phyloP scores from a whole-genome alignment of 352 stramenopile genomes.

The Phytopythium montanum region DNA sequence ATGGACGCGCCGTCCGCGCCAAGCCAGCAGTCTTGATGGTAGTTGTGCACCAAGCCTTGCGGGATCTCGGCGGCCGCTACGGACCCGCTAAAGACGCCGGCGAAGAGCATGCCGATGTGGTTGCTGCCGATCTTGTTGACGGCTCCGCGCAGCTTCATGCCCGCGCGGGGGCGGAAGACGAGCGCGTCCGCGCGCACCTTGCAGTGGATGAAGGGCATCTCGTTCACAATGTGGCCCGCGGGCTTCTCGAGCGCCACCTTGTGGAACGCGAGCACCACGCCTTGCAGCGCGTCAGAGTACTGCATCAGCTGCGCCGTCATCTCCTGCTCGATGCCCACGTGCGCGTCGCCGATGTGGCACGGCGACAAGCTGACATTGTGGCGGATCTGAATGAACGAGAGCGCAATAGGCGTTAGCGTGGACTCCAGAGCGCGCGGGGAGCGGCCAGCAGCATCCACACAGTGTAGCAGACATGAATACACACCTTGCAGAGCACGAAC shows the following conservation, averaged over 20 bases:
- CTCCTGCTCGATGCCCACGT: slow-evolving; percentile 70
- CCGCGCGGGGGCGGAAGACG: slow-evolving; percentile 63
- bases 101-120: slow-evolving; percentile 82
- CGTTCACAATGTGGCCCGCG: slow-evolving; percentile 73
- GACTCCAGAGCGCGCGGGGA: neutral
- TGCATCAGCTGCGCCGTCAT: slow-evolving; percentile 73
- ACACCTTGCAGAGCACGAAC: slow-evolving; percentile 60
- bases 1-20: slow-evolving; percentile 53
- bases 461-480: neutral
- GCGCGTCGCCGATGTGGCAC: slow-evolving; percentile 63
- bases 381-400: slow-evolving; percentile 26
- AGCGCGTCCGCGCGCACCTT: slow-evolving; percentile 68
- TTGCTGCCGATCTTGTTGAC: slow-evolving; percentile 88
- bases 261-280: slow-evolving; percentile 73
- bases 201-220: slow-evolving; percentile 83
- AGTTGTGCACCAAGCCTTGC: slow-evolving; percentile 79
- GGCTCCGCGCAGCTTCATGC: slow-evolving; percentile 56
- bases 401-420: neutral
- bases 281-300: slow-evolving; percentile 70
- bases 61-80: slow-evolving; percentile 70
- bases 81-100: slow-evolving; percentile 81
- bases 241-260: slow-evolving; percentile 55
- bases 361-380: slow-evolving; percentile 71
- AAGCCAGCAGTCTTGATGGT: slow-evolving; percentile 69
- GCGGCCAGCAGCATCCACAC: neutral